Percentiles rank a stretch among this genome's conserved stretches.
phyloP scores from a whole-genome alignment of 1,139 yeast species.

The Ogataea hybrid region DNA sequence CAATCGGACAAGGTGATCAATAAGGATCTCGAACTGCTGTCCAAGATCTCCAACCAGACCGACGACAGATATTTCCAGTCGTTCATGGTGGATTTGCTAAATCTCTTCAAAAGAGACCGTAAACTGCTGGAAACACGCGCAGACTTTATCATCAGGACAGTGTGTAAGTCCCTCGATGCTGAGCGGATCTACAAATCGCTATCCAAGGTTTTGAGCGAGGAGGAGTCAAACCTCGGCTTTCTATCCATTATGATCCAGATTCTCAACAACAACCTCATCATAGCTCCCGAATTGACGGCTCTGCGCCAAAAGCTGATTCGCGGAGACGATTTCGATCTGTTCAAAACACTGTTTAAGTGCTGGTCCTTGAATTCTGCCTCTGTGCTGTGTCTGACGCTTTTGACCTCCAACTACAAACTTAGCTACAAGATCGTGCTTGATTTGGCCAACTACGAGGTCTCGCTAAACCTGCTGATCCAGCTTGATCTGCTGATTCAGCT shows the following conservation, averaged over 20 bases:
- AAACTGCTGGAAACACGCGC: conserved; percentile 68
- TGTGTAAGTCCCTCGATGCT: conserved; percentile 81
- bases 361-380: conserved; percentile 96
- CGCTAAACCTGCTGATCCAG: conserved; percentile 50
- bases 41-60: conserved; percentile 74
- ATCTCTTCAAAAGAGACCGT: conserved; percentile 65
- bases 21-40: conserved; percentile 70
- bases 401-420: conserved; percentile 87
- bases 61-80: conserved; percentile 76
- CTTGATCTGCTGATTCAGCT: conserved; percentile 54
- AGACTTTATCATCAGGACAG: conserved; percentile 78
- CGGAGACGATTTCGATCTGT: conserved; percentile 57
- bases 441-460: conserved; percentile 52
- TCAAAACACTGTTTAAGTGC: conserved; percentile 75
- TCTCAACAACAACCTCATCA: conserved; percentile 80
- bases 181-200: conserved; percentile 81
- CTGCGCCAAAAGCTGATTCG: conserved; percentile 63
- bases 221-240: conserved; percentile 64
- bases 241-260: conserved; percentile 83
- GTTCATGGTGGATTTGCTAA: conserved; percentile 70
- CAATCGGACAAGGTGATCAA: conserved; percentile 84
- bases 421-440: conserved; percentile 79
- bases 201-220: conserved; percentile 69
- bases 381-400: conserved; percentile 76
- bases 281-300: conserved; percentile 75